Base-by-base conservation (phyloP, 1,284 basidiomycete genomes). In the Uromyces viciae-fabae region DNA sequence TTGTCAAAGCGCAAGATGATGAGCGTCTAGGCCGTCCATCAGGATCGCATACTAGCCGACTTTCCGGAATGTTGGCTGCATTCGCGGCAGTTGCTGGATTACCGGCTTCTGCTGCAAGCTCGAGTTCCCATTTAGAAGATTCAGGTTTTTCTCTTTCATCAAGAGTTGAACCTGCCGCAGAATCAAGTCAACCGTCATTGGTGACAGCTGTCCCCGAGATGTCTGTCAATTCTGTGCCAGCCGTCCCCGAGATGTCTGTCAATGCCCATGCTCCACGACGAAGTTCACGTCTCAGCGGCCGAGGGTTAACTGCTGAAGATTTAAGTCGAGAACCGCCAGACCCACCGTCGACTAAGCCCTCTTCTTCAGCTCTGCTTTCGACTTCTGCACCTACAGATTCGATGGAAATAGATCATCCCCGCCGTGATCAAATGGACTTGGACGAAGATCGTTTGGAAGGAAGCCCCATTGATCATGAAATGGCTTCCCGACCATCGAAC, bases 31-130 rank as follows among this genome's bases (percentile, higher is more conserved):
- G 76, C 49, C 62, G 75, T 31, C 52, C 73, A 33, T 56, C 60
- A 22, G 56, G 89, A 8, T 83, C 83, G 25, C 83, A 83, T 36
- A 88, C 89, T 36, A 80, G 82, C 49, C 89, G 94, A 17, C 86
- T 98, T 17, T 93, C 93, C 3, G 92, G 92, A 52, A 94, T 98
- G 90, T 90, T 98, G 64, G 94, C 95, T 36, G 93, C 95, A 2
- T 89, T 97, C 72, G 91, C 94, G 4, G 87, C 86, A 3, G 91
- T 92, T 0, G 91, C 86, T 7, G 87, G 87, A 11, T 77, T 84
- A 60, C 74, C 83, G 33, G 3, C 82, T 83, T 11, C 83, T 91
- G n/a, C 90, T 91, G 3, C 88, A 91, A n/a, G 87, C 89, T 1
- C 86, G 88, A 78, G 54, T 76, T 60, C 64, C 77, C 81, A 49